Evolutionary conservation across 1,284 basidiomycete genomes (phyloP), one percentile per base, ranked within the genome.

Genomic region (Trametes sp.): DNA sequence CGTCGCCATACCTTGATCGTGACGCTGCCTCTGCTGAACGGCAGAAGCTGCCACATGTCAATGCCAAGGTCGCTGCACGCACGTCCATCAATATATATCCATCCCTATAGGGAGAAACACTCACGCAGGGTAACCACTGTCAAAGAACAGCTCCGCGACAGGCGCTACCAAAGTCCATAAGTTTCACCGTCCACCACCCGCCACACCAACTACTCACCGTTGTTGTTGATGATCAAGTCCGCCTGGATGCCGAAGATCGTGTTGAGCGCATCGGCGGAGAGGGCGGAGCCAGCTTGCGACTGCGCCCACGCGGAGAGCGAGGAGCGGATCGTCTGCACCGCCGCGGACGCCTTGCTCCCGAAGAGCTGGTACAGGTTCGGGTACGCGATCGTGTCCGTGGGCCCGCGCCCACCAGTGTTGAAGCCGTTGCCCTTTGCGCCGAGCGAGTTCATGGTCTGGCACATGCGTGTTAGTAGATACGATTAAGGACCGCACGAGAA

Each of bases 1-100:
- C n/a, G 31, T 24, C 41, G 28, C 60, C 76, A 19, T 44, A 84
- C 82, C 24, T 73, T 80, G 68, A 85, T 82, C 54, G 76, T 76
- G 46, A 86, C 82, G 44, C 71, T 79, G 10, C 84, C 84, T 29
- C 84, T 73, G 71, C 81, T 82, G 75, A 85, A 86, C 2, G 84
- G 84, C 9, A 86, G 78, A 11, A 86, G 76, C 53, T 80, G 78
- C 84, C 84, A 86, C 74, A 81, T 78, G 63, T 79, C 75, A 57
- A 85, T 80, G 2, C 82, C 83, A 23, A 84, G 62, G 36, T 71
- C 77, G n/a, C 66, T 68, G 33, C n/a, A 53, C 36, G 16, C 13
- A 11, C 16, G 24, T 11, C 13, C 45, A 56, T 81, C 81, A 61
- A 11, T 11, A 4, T n/a, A 60, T 21, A 16, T 11, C 14, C 26